Base-by-base conservation (phyloP, 768 basidiomycete genomes). In the Gloeostereum incarnatum region DNA sequence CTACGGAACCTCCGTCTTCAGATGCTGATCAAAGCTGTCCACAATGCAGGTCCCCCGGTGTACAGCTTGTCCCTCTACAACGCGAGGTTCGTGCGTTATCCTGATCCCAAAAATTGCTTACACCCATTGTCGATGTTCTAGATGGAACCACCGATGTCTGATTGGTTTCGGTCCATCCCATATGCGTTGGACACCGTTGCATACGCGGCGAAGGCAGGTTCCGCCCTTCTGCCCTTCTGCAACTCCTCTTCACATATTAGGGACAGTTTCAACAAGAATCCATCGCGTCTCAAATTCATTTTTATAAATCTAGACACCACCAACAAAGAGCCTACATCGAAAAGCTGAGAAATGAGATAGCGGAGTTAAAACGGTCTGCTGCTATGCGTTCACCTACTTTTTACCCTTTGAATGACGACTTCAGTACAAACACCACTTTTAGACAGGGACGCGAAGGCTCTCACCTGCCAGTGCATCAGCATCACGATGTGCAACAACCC, bases 101-200 rank as follows among this genome's bases (percentile, higher is more conserved):
- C 17, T 32, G 27, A 13, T 37, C 47, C 14, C n/a, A 23, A 34
- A 40, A 18, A 20, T 16, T 23, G 39, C 43, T 8, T n/a, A 36
- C 17, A 32, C 18, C 11, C 18, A 16, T 14, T 23, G 4, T 2
- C 17, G 29, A 30, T 30, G 29, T 42, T 35, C 17, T 48, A 90
- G 87, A 71, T 90, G 71, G 83, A 83, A 6, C 59, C 69, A 1
- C 86, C 87, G 1, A 87, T 90, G 82, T 76, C 78, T 8, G 71
- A 80, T 21, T 89, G 86, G 86, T 90, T 90, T 60, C 66, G 67
- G 7, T 69, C 76, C 23, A 57, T 81, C 20, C 75, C 83, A 6
- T 58, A 63, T 39, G 59, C 73, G 2, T 56, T 88, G 20, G 85
- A 90, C 50, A 54, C 68, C 18, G 57, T 83, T 19, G 77, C 83